Evolutionary conservation across 495 filamentous ascomycete species (phyloP), one percentile per base, ranked within the genome.

Genomic region (Terfezia claveryi): DNA sequence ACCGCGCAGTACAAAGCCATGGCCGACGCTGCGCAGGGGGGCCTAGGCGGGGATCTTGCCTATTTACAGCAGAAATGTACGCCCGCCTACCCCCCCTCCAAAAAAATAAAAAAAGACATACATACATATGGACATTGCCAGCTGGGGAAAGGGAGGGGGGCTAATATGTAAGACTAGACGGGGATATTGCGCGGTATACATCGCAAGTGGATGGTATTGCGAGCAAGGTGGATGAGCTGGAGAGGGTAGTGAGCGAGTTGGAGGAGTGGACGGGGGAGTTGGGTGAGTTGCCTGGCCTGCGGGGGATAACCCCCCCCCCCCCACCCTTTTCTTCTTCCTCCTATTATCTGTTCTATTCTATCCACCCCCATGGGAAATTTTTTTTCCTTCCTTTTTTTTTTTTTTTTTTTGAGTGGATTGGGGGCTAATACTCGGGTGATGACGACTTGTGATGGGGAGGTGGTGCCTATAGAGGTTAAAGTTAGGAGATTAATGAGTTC

Each of bases 211-310:
- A 65, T 54, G 58, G 59, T 7, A 55, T 66, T 23, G 62, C 65
- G 27, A 62, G 60, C 41, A 53, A 62, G 8, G 63, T 66, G 12
- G 57, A 57, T 5, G 63, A 66, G 36, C 16, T 66, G n/a, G 63
- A 66, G 58, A 56, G 54, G 0, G 57, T 66, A 41, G 60, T 65
- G 49, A 62, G 51, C 44, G 63, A 66, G 54, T 56, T 66, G 0
- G 63, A 66, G 36, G 63, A 65, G 55, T 66, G 63, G 63, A 65
- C 63, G 8, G 63, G 63, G 10, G 63, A 66, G 55, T 56, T 66
- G 10, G 63, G 63, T 66, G 56, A 46, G 53, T 53, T 10, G 12
- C 20, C 36, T 32, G 37, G 36, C 5, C 23, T 50, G 23, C n/a
- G n/a, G 2, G 20, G 2, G 20, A 20, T 54, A 38, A 36, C 0